A percentile compares a stretch with the other conserved stretches of the same genome.
Conservation (phyloP, 108 stramenopile species). For the Seminavis robusta region DNA sequence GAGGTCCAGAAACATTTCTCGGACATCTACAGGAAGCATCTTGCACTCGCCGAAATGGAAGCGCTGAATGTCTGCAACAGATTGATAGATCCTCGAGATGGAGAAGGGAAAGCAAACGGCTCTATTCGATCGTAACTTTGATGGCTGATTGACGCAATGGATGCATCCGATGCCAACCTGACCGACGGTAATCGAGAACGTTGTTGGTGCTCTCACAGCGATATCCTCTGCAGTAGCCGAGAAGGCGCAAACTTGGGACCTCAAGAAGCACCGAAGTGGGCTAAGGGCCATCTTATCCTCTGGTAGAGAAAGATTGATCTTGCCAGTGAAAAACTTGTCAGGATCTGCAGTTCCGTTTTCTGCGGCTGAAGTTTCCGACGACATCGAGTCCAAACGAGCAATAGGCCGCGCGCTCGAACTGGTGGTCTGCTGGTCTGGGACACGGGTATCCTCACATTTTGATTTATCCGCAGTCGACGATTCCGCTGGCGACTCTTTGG, state of each 20-base stretch:
- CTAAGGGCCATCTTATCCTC: conserved; percentile 72
- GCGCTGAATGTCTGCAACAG: conserved; percentile 87
- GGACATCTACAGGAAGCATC: conserved; percentile 65
- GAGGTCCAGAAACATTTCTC: conserved; percentile 56
- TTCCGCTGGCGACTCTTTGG: background rate
- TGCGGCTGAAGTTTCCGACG: conserved; percentile 12
- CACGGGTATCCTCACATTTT: background rate
- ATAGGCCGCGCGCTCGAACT: background rate
- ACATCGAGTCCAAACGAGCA: background rate
- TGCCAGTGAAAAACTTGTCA: conserved; percentile 46
- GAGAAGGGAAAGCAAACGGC: conserved; percentile 90
- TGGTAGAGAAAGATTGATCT: conserved; percentile 49
- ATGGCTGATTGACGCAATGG: conserved; percentile 58
- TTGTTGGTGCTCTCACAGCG: conserved; percentile 84
- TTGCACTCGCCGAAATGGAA: conserved; percentile 86
- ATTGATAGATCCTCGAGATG: conserved; percentile 84
- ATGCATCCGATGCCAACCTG: conserved; percentile 47
- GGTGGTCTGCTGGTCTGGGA: background rate
- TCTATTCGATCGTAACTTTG: conserved; percentile 76
- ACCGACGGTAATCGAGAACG: conserved; percentile 66
- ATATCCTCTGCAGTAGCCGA: conserved; percentile 81
- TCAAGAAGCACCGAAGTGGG: conserved; percentile 84
- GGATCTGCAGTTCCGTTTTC: background rate
- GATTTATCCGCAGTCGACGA: conserved; percentile 2
- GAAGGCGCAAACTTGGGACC: conserved; percentile 82